Base-by-base conservation (phyloP, 805 yeast genomes). In the Saccharomycopsis schoenii region DNA sequence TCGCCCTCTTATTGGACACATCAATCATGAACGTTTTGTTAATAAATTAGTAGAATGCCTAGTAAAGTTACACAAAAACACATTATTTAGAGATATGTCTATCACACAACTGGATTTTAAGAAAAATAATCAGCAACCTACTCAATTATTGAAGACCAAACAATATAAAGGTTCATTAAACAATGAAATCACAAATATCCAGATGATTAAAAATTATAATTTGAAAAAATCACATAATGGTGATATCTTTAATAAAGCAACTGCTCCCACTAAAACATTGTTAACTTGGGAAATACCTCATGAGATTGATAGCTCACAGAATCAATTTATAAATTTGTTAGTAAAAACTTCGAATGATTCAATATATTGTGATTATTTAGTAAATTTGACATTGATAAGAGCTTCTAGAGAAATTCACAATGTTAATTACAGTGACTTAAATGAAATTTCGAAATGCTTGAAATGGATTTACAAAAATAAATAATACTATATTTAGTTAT, bases 1-100 rank as follows among this genome's bases (percentile, higher is more conserved):
- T 21, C 71, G 84, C 42, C 87, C 89, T 1, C 68, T 84, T 51
- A 74, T 84, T 41, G 86, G 86, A 4, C 81, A 82, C 65, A 77
- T 81, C 62, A 77, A 79, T 61, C 89, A 84, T 66, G 83, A 82
- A 64, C 65, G 73, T 41, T 72, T 76, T 58, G 63, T 81, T 12
- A 67, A 69, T 9, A 61, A 63, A 52, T 39, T 68, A 0, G 41
- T 56, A 6, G 19, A 40, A n/a, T 36, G 47, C 8, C n/a, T 63
- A 10, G 36, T 58, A 9, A 29, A 43, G n/a, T 25, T 62, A n/a
- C 59, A 58, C 43, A 58, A 43, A 29, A 41, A 47, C 11, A 58
- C 51, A 8, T 25, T 59, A 14, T 47, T 29, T 17, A 36, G 47
- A 25, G 40, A 37, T 24, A 39, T 47, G 10, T 29, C 29, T n/a